Evolutionary conservation across 176 grass and related monocot genomes (phyloP).

Genomic region (Aegilops umbellulata): DNA sequence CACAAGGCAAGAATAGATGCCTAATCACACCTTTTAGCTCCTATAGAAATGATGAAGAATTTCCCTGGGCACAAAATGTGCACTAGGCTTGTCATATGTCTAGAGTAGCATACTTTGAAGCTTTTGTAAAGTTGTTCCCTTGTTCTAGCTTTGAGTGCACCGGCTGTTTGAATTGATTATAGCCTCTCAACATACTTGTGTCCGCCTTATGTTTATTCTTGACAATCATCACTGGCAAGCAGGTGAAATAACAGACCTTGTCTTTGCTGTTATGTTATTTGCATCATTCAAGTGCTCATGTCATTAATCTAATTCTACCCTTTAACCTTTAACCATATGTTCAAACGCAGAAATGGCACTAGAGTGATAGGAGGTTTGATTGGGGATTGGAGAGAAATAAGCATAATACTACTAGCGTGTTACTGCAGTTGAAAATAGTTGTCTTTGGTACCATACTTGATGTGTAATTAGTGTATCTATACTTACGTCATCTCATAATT

Average conservation of each 20-base stretch:
- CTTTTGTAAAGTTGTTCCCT: conserved; percentile 1
- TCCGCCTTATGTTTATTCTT: neutral
- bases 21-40: conserved; percentile 15
- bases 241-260: neutral
- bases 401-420: neutral
- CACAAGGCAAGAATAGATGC: conserved; percentile 38
- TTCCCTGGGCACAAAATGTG: conserved; percentile 4
- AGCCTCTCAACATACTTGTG: neutral
- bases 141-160: conserved; percentile 15
- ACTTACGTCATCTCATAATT: neutral
- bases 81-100: conserved; percentile 1
- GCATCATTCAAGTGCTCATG: neutral
- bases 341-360: neutral
- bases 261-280: neutral
- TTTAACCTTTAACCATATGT: neutral
- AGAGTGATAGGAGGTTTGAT: neutral
- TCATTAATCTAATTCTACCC: neutral
- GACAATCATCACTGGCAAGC: neutral
- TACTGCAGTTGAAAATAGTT: neutral
- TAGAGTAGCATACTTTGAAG: conserved; percentile 1
- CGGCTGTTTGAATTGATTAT: conserved; percentile 2
- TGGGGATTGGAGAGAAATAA: neutral
- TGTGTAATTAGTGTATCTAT: neutral
- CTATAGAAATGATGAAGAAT: neutral
- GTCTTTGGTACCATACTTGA: neutral